These are phyloP conservation scores for Scleroderma citrinum DNA, from an alignment of 768 basidiomycete genomes.

Conservation along the genomic window DNA sequence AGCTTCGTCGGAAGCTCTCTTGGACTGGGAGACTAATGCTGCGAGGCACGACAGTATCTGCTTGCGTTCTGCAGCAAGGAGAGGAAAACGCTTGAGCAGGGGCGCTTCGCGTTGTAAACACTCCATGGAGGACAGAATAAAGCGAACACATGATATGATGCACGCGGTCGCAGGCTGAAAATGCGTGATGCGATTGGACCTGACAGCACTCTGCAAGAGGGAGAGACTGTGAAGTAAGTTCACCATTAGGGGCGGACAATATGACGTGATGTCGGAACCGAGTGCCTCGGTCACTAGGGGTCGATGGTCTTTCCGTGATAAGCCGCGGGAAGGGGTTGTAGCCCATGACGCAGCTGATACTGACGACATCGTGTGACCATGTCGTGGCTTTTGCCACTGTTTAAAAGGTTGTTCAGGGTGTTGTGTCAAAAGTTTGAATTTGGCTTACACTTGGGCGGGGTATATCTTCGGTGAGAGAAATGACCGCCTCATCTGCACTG, in stretches of 20 bases:
- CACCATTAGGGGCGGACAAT: slow-evolving; percentile 74
- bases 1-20: slow-evolving; percentile 47
- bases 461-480: slow-evolving; percentile 51
- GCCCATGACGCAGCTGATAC: slow-evolving; percentile 52
- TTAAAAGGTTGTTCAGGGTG: slow-evolving; percentile 1
- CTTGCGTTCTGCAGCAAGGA: slow-evolving; percentile 73
- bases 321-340: slow-evolving; percentile 35
- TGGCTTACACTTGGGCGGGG: slow-evolving; percentile 38
- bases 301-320: slow-evolving; percentile 36
- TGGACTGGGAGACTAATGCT: slow-evolving; percentile 75
- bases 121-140: slow-evolving; percentile 75
- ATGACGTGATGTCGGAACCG: slow-evolving; percentile 49
- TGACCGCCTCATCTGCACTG: slow-evolving; percentile 49
- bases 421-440: background rate
- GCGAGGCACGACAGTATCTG: slow-evolving; percentile 77
- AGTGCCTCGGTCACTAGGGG: slow-evolving; percentile 41
- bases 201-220: slow-evolving; percentile 80
- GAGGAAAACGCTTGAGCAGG: slow-evolving; percentile 57
- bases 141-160: slow-evolving; percentile 90
- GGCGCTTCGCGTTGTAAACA: slow-evolving; percentile 80
- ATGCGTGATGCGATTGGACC: slow-evolving; percentile 69
- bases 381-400: slow-evolving; percentile 36
- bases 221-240: slow-evolving; percentile 82
- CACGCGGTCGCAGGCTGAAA: slow-evolving; percentile 93
- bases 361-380: slow-evolving; percentile 46